phyloP scores from a whole-genome alignment of 2,329 filamentous ascomycete genomes.

The Monosporascus ibericus region DNA sequence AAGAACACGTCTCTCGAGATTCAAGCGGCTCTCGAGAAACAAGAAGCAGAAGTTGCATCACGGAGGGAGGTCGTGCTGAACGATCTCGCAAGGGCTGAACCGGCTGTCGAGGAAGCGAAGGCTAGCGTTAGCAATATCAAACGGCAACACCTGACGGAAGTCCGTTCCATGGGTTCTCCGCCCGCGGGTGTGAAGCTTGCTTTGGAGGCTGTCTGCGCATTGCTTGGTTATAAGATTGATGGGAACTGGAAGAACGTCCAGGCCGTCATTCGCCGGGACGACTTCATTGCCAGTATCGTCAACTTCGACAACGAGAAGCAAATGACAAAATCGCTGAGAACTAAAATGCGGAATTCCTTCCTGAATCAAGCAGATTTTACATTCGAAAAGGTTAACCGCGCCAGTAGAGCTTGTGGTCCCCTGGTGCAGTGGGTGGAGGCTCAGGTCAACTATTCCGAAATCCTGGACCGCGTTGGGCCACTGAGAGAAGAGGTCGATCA shows the following conservation, averaged over 20 bases:
- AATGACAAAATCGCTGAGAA: slow-evolving; percentile 78
- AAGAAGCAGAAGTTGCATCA: slow-evolving; percentile 79
- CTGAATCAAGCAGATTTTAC: slow-evolving; percentile 92
- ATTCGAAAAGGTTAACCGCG: slow-evolving; percentile 91
- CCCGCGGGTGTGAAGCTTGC: slow-evolving; percentile 86
- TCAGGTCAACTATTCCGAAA: slow-evolving; percentile 97
- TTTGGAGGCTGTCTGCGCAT: slow-evolving; percentile 90
- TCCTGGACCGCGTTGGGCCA: slow-evolving; percentile 88
- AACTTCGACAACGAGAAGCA: slow-evolving; percentile 93
- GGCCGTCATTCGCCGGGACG: slow-evolving; percentile 80
- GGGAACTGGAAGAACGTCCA: slow-evolving; percentile 88
- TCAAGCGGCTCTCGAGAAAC: slow-evolving; percentile 77
- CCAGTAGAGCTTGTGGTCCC: slow-evolving; percentile 93
- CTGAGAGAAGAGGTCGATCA: slow-evolving; percentile 82
- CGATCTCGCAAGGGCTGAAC: slow-evolving; percentile 86
- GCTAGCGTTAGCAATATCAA: slow-evolving; percentile 99
- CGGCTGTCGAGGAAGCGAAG: slow-evolving; percentile 86
- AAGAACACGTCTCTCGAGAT: slow-evolving; percentile 86
- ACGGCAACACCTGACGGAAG: slow-evolving; percentile 92
- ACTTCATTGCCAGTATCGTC: slow-evolving; percentile 97
- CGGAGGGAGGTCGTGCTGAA: slow-evolving; percentile 78
- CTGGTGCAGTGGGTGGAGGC: slow-evolving; percentile 96
- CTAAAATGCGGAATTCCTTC: slow-evolving; percentile 90
- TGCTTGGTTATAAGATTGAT: slow-evolving; percentile 80
- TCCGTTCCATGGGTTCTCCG: slow-evolving; percentile 92